Evolutionary conservation across 768 basidiomycete species (phyloP), one percentile per base, ranked within the genome.

Genomic region (Termitomyces sp.): DNA sequence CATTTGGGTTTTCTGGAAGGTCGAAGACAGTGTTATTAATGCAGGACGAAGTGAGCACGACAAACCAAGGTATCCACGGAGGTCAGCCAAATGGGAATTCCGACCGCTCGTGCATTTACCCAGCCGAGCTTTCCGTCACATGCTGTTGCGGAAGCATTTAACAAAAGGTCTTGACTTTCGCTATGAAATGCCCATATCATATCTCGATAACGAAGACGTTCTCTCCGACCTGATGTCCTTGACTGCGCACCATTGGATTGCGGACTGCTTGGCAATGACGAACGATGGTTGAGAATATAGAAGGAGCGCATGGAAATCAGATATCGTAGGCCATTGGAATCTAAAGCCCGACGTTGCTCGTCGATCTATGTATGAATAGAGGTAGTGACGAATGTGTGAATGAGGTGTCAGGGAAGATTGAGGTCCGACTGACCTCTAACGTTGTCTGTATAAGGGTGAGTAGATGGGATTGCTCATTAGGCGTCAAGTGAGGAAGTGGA

Each of bases 171-270:
- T 65, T 99, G 95, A 65, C 87, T 92, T 71, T 97, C 94, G 66
- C 95, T 97, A 64, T 97, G 90, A 68, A 89, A 95, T 0, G 95
- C 96, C 95, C 96, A 99, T 27, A 98, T 80, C 76, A 98, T 92
- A 69, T 99, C 96, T 34, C 97, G 85, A 70, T 90, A 95, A 21
- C 92, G 84, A 46, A 96, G 78, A n/a, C 92, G 82, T 65, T 88
- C 85, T 63, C 92, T 76, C 63, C 83, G 78, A 29, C 80, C 84
- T 40, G 82, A 79, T 60, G 73, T 73, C 35, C 74, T 73, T n/a
- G 75, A 75, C 14, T 75, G 67, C 1, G 69, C 61, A 34, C 69
- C 76, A 2, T 70, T 75, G 8, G 80, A 80, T 23, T 70, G 67
- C 35, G 82, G 81, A 44, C 80, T 79, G 46, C 73, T 77, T 1